phyloP scores from a whole-genome alignment of 306 rosid species.

The Vicia sativa region DNA sequence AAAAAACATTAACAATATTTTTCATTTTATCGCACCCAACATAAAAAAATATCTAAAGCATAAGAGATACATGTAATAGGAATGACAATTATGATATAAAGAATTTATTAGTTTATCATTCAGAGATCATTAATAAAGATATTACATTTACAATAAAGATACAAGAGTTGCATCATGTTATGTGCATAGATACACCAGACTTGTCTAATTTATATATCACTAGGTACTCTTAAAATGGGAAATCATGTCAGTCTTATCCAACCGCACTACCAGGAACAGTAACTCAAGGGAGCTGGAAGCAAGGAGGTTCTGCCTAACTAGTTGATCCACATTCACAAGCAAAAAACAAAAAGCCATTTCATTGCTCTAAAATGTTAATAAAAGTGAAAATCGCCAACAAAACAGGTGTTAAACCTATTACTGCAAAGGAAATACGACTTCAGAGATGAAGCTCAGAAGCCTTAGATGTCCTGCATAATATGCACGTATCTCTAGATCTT shows the following conservation, averaged over 20 bases:
- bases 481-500: constrained; percentile 87
- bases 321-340: constrained; percentile 38
- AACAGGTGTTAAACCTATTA: no score
- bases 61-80: constrained; percentile 15
- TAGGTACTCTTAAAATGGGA: constrained; percentile 30
- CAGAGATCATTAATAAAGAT: constrained; percentile 17
- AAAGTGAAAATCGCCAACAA: constrained; percentile 9
- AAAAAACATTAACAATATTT: constrained; percentile 7
- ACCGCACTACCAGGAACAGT: no score
- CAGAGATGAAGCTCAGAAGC: no score
- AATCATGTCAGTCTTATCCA: constrained; percentile 35
- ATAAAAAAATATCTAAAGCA: constrained; percentile 16
- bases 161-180: constrained; percentile 38
- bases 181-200: constrained; percentile 42
- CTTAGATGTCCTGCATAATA: constrained; percentile 97
- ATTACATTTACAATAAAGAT: constrained; percentile 38
- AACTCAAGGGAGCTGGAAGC: no score
- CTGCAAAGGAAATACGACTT: no score
- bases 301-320: constrained; percentile 44
- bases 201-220: constrained; percentile 37
- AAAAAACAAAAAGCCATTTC: constrained; percentile 36
- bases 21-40: constrained; percentile 30
- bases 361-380: constrained; percentile 39
- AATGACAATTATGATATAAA: constrained; percentile 31
- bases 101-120: constrained; percentile 31